These are phyloP conservation scores for Rhodamnia argentea DNA, from an alignment of 345 rosid species.

Conservation along the genomic window DNA sequence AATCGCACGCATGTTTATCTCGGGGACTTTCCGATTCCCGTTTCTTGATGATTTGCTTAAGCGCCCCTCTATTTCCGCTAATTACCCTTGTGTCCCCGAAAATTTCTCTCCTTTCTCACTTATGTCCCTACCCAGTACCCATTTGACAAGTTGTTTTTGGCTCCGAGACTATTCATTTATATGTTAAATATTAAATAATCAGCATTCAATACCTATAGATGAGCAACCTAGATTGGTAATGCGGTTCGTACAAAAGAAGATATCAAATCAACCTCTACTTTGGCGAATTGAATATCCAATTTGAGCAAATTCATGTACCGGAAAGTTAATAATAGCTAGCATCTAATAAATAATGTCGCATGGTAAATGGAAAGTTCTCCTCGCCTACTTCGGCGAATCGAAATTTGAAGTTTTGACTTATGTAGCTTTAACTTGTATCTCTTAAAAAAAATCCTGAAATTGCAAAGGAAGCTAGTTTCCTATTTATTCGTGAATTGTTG, in stretches of 20 bases:
- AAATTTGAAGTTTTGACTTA: background rate
- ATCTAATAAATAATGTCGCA: background rate
- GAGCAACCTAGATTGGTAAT: background rate
- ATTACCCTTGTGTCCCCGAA: no score
- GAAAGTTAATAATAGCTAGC: background rate
- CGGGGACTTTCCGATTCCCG: no score
- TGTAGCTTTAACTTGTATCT: background rate
- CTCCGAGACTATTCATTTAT: rapidly evolving
- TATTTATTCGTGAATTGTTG: background rate
- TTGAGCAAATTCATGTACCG: background rate
- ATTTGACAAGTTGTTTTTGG: background rate
- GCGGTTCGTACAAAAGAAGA: background rate
- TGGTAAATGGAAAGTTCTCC: background rate
- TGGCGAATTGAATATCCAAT: background rate
- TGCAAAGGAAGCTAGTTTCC: background rate
- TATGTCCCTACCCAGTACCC: background rate
- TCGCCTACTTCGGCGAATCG: background rate
- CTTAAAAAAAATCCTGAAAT: background rate
- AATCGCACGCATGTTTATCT: background rate
- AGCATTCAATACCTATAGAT: background rate
- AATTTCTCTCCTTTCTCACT: no score
- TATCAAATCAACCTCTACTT: background rate
- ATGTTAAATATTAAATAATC: background rate
- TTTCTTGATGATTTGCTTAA: no score
- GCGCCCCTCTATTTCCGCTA: no score